Percentiles rank a stretch among this genome's conserved stretches.
Conservation (phyloP, 2,329 filamentous ascomycete species). For the Ambrosiella beaveri region DNA sequence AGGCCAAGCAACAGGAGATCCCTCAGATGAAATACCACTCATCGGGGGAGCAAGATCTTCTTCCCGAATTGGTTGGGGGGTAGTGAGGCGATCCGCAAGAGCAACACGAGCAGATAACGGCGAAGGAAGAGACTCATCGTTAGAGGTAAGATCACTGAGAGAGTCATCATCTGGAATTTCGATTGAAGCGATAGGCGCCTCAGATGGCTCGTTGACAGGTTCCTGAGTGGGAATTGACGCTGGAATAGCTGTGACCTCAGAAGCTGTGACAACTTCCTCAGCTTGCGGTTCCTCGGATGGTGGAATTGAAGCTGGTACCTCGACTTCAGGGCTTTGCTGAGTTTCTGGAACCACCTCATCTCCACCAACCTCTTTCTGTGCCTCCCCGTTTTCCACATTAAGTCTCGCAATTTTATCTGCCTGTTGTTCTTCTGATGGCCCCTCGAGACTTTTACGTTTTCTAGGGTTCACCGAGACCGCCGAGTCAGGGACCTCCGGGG, state of each 20-base stretch:
- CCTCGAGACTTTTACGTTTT: conserved; percentile 40
- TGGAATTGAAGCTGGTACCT: conserved; percentile 10
- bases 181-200: conserved; percentile 7
- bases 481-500: background rate
- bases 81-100: conserved; percentile 20
- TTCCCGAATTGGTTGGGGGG: conserved; percentile 25
- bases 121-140: conserved; percentile 18
- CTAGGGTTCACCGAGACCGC: conserved; percentile 15
- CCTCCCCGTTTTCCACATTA: conserved; percentile 16
- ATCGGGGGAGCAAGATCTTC: conserved; percentile 35
- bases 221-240: background rate
- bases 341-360: conserved; percentile 11
- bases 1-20: conserved; percentile 31
- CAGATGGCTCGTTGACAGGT: background rate
- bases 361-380: conserved; percentile 5
- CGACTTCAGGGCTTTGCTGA: conserved; percentile 4
- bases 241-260: background rate
- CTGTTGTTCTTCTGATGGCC: conserved; percentile 22
- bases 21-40: conserved; percentile 31
- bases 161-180: conserved; percentile 13
- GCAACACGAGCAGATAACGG: conserved; percentile 19
- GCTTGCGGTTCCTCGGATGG: background rate
- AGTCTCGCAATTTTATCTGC: conserved; percentile 22
- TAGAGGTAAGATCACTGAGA: conserved; percentile 17
- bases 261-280: background rate